These are phyloP conservation scores for Hyphopichia buzzinii DNA, from an alignment of 1,139 yeast genomes.

Conservation along the genomic window DNA sequence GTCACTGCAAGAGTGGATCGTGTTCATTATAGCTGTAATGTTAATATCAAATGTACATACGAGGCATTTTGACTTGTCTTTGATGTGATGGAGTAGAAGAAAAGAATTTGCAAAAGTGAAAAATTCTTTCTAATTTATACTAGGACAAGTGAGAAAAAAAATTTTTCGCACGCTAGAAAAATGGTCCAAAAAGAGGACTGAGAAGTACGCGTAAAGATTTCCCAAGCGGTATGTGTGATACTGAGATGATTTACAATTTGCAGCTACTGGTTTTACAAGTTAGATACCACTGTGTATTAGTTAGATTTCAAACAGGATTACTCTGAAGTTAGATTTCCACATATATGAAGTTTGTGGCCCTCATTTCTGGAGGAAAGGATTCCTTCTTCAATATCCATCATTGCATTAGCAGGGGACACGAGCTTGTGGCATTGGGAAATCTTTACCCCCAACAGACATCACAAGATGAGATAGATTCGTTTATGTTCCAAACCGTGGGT, in stretches of 20 bases:
- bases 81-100: constrained; percentile 14
- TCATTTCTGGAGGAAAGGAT: constrained; percentile 95
- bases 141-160: constrained; percentile 1
- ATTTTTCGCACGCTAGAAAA: constrained; percentile 6
- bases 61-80: constrained; percentile 49
- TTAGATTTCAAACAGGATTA: no score
- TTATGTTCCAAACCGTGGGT: constrained; percentile 99
- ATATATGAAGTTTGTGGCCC: constrained; percentile 83
- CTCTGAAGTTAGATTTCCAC: background rate
- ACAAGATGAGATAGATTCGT: constrained; percentile 77
- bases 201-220: background rate
- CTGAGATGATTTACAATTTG: no score
- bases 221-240: background rate
- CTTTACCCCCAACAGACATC: constrained; percentile 58
- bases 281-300: background rate
- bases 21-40: constrained; percentile 5
- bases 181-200: constrained; percentile 5
- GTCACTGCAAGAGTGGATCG: constrained; percentile 9
- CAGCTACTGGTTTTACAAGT: background rate
- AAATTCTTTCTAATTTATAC: constrained; percentile 4
- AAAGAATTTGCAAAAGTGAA: constrained; percentile 7
- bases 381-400: constrained; percentile 87
- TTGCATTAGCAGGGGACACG: constrained; percentile 80
- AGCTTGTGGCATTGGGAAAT: constrained; percentile 80
- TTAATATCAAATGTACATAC: constrained; percentile 38